These are phyloP conservation scores for Flueggea neowawraea DNA, from an alignment of 441 rosid species.

Conservation along the genomic window DNA sequence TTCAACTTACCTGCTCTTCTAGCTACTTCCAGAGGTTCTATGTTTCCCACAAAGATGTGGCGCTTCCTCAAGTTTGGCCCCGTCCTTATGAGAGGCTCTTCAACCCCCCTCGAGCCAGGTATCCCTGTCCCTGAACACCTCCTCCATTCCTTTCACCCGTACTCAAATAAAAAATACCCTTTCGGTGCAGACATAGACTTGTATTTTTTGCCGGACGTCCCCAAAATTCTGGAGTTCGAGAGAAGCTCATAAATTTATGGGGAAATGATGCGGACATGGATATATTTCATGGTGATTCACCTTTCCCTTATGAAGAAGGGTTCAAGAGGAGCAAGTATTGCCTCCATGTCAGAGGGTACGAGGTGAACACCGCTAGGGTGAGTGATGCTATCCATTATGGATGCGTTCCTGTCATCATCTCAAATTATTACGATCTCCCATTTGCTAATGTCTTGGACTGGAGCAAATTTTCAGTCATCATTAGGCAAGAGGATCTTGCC, in stretches of 20 bases:
- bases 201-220: slow-evolving; percentile 34
- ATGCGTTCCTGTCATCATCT: slow-evolving; percentile 39
- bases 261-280: slow-evolving; percentile 31
- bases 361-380: slow-evolving; percentile 42
- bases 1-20: slow-evolving; percentile 43
- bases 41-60: slow-evolving; percentile 37
- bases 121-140: no score
- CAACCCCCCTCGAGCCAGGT: slow-evolving; percentile 32
- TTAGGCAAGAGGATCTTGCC: slow-evolving; percentile 25
- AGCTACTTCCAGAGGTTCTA: slow-evolving; percentile 38
- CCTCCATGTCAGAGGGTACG: slow-evolving; percentile 46
- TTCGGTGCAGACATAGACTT: slow-evolving; percentile 31
- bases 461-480: slow-evolving; percentile 36
- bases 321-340: slow-evolving; percentile 38
- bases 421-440: slow-evolving; percentile 44
- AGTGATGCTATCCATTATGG: slow-evolving; percentile 42
- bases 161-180: no score
- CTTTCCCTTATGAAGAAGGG: slow-evolving; percentile 35
- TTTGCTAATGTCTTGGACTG: slow-evolving; percentile 37
- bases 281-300: background rate
- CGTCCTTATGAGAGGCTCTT: slow-evolving; percentile 30
- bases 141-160: no score
- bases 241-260: slow-evolving; percentile 26
- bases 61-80: slow-evolving; percentile 27
- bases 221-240: slow-evolving; percentile 35